These are phyloP conservation scores for Vaccinium corymbosum DNA, from an alignment of 148 eudicot genomes.

Conservation along the genomic window DNA sequence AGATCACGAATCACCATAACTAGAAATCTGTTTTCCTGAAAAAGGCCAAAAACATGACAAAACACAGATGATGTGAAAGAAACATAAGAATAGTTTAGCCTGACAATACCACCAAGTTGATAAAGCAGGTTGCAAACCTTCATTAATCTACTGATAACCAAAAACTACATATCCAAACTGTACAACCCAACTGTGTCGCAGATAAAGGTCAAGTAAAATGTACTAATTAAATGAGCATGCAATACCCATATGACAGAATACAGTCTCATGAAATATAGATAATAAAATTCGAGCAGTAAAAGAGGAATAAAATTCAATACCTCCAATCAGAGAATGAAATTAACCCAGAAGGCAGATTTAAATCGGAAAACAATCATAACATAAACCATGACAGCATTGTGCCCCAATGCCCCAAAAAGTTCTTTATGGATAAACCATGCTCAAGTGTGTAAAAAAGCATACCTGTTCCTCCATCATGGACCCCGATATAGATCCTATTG, in stretches of 20 bases:
- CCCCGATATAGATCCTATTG: conserved; percentile 98
- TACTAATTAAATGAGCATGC: background rate
- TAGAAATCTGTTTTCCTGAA: conserved; percentile 94
- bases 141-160: background rate
- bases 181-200: background rate
- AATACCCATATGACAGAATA: conserved; percentile 1
- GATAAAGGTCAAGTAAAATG: conserved; percentile 2
- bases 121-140: background rate
- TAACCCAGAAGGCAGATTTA: background rate
- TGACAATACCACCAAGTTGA: background rate
- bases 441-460: conserved; percentile 1
- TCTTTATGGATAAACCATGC: background rate
- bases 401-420: background rate
- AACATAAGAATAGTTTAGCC: background rate
- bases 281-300: background rate
- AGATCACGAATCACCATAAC: conserved; percentile 99
- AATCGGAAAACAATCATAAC: background rate
- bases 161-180: background rate
- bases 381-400: background rate
- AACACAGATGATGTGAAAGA: background rate
- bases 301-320: background rate
- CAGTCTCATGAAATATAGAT: background rate
- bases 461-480: conserved; percentile 99
- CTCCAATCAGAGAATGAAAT: background rate
- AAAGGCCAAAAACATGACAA: background rate